phyloP scores from a whole-genome alignment of 768 basidiomycete genomes.

The Termitomyces eurrhizus region DNA sequence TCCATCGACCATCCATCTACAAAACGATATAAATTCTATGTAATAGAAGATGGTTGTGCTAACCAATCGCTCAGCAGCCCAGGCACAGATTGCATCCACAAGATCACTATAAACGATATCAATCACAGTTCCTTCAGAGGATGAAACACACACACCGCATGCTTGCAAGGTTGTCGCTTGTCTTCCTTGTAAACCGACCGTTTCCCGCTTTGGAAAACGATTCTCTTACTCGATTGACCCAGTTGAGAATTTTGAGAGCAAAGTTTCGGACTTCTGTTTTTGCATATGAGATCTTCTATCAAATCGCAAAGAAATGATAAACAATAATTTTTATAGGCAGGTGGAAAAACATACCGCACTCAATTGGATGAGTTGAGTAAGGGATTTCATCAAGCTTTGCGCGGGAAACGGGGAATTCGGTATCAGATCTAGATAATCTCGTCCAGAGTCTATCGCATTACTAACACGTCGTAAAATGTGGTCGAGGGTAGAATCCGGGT shows the following conservation, averaged over 20 bases:
- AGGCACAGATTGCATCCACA: constrained; percentile 13
- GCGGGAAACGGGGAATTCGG: constrained; percentile 13
- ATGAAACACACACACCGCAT: constrained; percentile 13
- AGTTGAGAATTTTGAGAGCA: constrained; percentile 9
- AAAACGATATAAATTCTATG: not conserved
- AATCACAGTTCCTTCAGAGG: not conserved
- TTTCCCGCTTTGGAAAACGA: constrained; percentile 2
- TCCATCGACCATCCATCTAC: constrained; percentile 11
- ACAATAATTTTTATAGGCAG: not conserved
- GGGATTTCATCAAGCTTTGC: constrained; percentile 7
- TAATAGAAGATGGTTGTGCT: not conserved
- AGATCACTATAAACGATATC: constrained; percentile 3
- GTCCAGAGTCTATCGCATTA: constrained; percentile 1
- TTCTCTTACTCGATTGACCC: constrained; percentile 12
- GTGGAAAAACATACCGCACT: constrained; percentile 8
- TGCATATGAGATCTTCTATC: not conserved
- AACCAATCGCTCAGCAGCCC: constrained; percentile 14
- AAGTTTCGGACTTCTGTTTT: constrained; percentile 8
- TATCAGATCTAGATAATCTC: not conserved
- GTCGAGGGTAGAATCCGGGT: not conserved
- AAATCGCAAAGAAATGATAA: not conserved
- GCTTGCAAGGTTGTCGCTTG: constrained; percentile 13
- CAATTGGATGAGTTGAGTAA: constrained; percentile 14
- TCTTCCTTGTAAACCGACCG: constrained; percentile 11
- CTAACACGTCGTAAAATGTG: constrained; percentile 1